Evolutionary conservation across 2,329 filamentous ascomycete species (phyloP), one percentile per base, ranked within the genome.

Genomic region (Colletotrichum kahawae): DNA sequence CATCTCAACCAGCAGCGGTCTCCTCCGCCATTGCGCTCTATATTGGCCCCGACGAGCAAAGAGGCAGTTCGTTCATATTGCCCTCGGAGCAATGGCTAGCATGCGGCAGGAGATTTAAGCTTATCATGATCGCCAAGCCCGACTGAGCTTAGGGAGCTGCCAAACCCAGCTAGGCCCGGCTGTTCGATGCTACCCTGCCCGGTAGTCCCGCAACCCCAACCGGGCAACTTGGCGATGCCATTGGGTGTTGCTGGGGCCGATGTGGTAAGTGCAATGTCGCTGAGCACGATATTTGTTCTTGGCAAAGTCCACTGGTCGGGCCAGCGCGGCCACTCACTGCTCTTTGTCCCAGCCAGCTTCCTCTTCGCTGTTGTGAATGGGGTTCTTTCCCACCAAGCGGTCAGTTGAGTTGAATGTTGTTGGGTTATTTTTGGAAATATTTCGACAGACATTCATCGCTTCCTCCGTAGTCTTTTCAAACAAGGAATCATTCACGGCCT

Each of bases 31-130:
- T 54, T 16, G 48, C 48, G 70, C 33, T 51, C 48, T 36, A 75
- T 65, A 36, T 60, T 57, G 13, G 43, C 56, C 51, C 13, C 12
- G 13, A 24, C 34, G 67, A 63, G 43, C 43, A 75, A 74, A 73
- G 34, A 69, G 75, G 69, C 65, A 73, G 72, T n/a, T 65, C 70
- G 59, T 65, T 71, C 62, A 29, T 65, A 56, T 29, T 27, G 18
- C 5, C 33, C 72, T 67, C 75, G 72, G 75, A 34, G 73, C 31
- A 48, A 73, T 67, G 34, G 60, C 33, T 54, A 76, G 68, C 69
- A 69, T 77, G 62, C 56, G 75, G 75, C 75, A 77, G 75, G 75
- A 75, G 75, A 67, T 66, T 69, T 62, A 76, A 71, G 75, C 73
- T 76, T 75, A 77, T 77, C 75, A 69, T 66, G 21, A 69, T 67